Percentiles rank a stretch among this genome's conserved stretches.
Conservation (phyloP, 805 yeast genomes). For the Yarrowia osloensis region DNA sequence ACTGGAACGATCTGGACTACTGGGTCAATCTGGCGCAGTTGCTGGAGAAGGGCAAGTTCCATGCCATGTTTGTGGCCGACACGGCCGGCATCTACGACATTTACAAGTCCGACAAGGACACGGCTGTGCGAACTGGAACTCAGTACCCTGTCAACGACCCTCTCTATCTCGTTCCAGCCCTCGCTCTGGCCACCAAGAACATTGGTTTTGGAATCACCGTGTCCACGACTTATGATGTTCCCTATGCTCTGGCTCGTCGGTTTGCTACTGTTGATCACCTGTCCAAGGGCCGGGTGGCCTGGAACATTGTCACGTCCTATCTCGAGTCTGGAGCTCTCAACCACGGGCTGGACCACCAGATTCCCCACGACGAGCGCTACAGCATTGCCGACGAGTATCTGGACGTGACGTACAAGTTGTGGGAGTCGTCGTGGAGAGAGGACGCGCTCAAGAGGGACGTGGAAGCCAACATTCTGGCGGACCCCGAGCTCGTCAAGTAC, state of each 20-base stretch:
- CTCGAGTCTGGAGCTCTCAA: conserved; percentile 49
- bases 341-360: conserved; percentile 44
- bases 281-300: conserved; percentile 50
- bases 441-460: conserved; percentile 44
- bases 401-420: conserved; percentile 46
- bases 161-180: conserved; percentile 45
- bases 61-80: conserved; percentile 47
- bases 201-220: conserved; percentile 49
- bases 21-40: conserved; percentile 47
- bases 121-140: conserved; percentile 43
- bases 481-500: conserved; percentile 47
- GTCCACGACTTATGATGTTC: conserved; percentile 49
- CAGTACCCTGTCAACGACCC: conserved; percentile 49
- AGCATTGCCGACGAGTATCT: conserved; percentile 47
- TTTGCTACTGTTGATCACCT: conserved; percentile 51
- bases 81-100: conserved; percentile 48
- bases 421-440: conserved; percentile 51
- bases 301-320: conserved; percentile 52
- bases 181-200: conserved; percentile 49
- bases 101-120: conserved; percentile 43
- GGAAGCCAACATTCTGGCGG: conserved; percentile 35
- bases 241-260: conserved; percentile 48
- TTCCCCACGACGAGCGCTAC: conserved; percentile 49
- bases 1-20: conserved; percentile 42
- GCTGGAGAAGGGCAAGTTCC: conserved; percentile 46